Percentiles rank a stretch among this genome's conserved stretches.
Conservation (phyloP, 1,139 yeast species). For the Scheffersomyces parashehatae region DNA sequence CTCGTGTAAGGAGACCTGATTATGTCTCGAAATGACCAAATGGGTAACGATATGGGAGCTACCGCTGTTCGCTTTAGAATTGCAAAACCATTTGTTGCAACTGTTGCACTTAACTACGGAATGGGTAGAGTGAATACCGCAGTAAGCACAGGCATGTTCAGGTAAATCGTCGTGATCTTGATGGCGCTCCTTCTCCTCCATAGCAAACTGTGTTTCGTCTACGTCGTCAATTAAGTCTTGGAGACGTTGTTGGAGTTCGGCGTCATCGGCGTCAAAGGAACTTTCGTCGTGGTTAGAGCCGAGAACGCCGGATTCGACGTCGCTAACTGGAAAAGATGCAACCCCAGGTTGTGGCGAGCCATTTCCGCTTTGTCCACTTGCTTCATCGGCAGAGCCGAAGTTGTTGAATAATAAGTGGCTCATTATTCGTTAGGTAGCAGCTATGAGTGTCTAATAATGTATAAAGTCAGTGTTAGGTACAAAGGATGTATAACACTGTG, state of each 20-base stretch:
- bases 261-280: constrained; percentile 7
- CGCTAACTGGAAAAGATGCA: no score
- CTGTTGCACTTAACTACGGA: constrained; percentile 75
- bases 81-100: constrained; percentile 91
- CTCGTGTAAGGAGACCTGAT: constrained; percentile 70
- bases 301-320: background rate
- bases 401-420: constrained; percentile 26
- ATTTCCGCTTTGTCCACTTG: no score
- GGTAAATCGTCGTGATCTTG: constrained; percentile 14
- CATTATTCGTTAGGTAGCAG: constrained; percentile 11
- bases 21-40: constrained; percentile 78
- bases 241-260: background rate
- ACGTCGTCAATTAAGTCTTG: background rate
- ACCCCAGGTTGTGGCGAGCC: no score
- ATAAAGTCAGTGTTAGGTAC: no score
- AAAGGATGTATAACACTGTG: no score
- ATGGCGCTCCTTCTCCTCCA: constrained; percentile 3
- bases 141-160: constrained; percentile 64
- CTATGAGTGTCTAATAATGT: no score
- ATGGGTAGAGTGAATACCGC: constrained; percentile 69
- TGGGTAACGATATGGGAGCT: constrained; percentile 89
- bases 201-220: constrained; percentile 1
- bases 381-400: constrained; percentile 9
- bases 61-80: constrained; percentile 59
- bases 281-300: background rate